phyloP scores from a whole-genome alignment of 805 yeast genomes.

The Teunomyces pallodes region DNA sequence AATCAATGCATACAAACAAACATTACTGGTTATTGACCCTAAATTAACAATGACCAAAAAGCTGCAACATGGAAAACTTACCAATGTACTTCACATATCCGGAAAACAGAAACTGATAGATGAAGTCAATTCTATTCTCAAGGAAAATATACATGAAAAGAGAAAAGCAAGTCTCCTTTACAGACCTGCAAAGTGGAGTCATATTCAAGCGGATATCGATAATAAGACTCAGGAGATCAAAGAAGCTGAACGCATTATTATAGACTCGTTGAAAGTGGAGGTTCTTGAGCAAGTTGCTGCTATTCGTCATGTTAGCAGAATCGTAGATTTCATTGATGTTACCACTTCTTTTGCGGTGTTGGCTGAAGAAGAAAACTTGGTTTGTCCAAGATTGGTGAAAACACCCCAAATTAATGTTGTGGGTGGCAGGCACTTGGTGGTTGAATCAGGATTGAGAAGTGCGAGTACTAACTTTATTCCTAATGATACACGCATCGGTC shows the following conservation, averaged over 20 bases:
- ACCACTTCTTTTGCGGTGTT: conserved; percentile 68
- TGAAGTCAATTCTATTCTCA: conserved; percentile 15
- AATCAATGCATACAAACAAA: conserved; percentile 17
- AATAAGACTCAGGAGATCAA: conserved; percentile 46
- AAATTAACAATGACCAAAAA: conserved; percentile 26
- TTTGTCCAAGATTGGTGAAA: conserved; percentile 60
- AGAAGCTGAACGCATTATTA: conserved; percentile 52
- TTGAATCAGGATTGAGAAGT: conserved; percentile 65
- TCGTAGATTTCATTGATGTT: conserved; percentile 69
- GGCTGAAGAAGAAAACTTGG: conserved; percentile 65
- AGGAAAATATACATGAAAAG: conserved; percentile 25
- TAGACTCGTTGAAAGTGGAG: conserved; percentile 46
- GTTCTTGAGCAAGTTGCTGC: conserved; percentile 44
- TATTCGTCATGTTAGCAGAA: conserved; percentile 49
- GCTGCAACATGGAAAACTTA: conserved; percentile 27
- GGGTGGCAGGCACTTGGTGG: conserved; percentile 82
- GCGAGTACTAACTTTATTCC: conserved; percentile 48
- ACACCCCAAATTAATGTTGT: conserved; percentile 47
- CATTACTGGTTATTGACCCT: conserved; percentile 25
- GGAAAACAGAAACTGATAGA: conserved; percentile 36
- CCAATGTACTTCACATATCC: conserved; percentile 48
- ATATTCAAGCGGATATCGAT: conserved; percentile 50
- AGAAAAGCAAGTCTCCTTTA: conserved; percentile 45
- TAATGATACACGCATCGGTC: conserved; percentile 35
- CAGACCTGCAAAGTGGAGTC: conserved; percentile 51